Evolutionary conservation across 805 yeast genomes (phyloP).

Genomic region (Yarrowia yakushimensis): DNA sequence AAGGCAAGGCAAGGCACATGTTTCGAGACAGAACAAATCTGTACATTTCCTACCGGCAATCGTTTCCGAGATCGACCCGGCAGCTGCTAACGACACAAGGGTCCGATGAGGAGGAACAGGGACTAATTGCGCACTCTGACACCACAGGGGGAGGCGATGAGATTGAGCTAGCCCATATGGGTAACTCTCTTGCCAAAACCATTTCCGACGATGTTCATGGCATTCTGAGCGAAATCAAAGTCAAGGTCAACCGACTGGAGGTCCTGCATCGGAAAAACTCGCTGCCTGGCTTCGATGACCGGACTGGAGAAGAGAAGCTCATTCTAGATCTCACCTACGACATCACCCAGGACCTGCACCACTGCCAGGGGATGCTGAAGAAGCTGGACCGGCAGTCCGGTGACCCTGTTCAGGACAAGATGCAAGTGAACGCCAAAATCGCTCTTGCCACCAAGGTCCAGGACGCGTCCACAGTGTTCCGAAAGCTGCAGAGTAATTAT

Average conservation of each 20-base stretch:
- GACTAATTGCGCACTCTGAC: conserved; percentile 45
- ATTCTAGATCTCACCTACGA: conserved; percentile 74
- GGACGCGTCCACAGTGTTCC: conserved; percentile 66
- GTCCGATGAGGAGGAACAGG: conserved; percentile 55
- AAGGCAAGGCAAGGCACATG: conserved; percentile 44
- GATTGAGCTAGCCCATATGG: conserved; percentile 62
- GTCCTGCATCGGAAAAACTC: conserved; percentile 74
- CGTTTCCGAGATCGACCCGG: conserved; percentile 66
- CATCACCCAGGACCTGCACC: conserved; percentile 72
- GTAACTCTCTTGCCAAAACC: conserved; percentile 71
- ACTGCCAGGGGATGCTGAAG: conserved; percentile 72
- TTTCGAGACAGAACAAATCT: conserved; percentile 93
- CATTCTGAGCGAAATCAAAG: conserved; percentile 50
- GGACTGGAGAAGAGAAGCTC: conserved; percentile 65
- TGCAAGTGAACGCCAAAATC: conserved; percentile 46
- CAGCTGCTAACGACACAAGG: conserved; percentile 36
- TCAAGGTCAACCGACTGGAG: conserved; percentile 57
- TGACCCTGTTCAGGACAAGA: conserved; percentile 4
- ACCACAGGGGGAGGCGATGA: conserved; percentile 36
- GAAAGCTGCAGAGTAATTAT: conserved; percentile 86
- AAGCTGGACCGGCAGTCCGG: conserved; percentile 49
- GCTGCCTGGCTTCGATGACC: conserved; percentile 84
- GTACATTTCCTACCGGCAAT: conserved; percentile 80
- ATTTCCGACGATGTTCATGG: conserved; percentile 69
- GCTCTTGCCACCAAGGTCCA: conserved; percentile 84